phyloP scores from a whole-genome alignment of 805 yeast genomes.

The Martiniozyma abietophila region DNA sequence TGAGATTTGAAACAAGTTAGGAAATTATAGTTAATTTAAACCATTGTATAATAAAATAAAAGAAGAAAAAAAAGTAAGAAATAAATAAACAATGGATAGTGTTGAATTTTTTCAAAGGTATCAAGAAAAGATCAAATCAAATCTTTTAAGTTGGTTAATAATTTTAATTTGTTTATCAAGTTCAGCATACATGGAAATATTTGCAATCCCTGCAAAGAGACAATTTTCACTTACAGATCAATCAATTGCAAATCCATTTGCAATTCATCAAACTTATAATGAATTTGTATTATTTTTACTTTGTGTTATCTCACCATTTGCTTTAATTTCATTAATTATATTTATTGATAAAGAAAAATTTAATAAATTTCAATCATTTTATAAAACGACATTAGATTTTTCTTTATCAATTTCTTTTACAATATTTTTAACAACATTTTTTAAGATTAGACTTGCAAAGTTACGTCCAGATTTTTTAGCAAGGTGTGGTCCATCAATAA shows the following conservation, averaged over 20 bases:
- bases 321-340: constrained; percentile 17
- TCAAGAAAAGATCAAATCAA: constrained; percentile 5
- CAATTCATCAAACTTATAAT: constrained; percentile 31
- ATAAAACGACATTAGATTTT: constrained; percentile 30
- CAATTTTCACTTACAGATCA: constrained; percentile 34
- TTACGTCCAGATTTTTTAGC: constrained; percentile 85
- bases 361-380: constrained; percentile 29
- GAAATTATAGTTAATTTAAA: background rate
- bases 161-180: background rate
- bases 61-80: too few species aligned
- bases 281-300: constrained; percentile 23
- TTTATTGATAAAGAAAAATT: constrained; percentile 10
- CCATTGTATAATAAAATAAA: too few species aligned
- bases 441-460: constrained; percentile 77
- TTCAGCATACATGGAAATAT: constrained; percentile 16
- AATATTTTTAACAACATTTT: constrained; percentile 54
- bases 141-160: constrained; percentile 7
- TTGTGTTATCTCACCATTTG: constrained; percentile 31
- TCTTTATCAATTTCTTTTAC: constrained; percentile 33
- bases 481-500: constrained; percentile 58
- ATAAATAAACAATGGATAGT: constrained; percentile 1
- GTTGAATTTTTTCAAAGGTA: constrained; percentile 4
- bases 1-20: background rate
- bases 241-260: constrained; percentile 40
- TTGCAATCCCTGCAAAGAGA: constrained; percentile 35